Percentiles rank a stretch among this genome's conserved stretches.
These are phyloP conservation scores for Letharia columbiana DNA, from an alignment of 495 filamentous ascomycete genomes.

Conservation along the genomic window DNA sequence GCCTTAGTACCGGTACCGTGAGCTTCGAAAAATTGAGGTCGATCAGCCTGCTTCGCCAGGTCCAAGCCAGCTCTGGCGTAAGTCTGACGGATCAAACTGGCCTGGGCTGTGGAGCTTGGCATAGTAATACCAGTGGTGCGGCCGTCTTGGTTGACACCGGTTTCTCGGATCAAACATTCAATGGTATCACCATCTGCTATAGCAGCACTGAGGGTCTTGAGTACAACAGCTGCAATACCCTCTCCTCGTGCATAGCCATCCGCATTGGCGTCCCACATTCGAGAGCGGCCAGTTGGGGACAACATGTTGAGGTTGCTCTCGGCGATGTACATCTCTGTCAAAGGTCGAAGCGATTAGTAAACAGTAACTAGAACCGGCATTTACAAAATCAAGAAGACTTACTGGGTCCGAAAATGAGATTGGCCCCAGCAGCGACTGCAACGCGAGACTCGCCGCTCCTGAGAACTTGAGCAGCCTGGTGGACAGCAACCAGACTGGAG, in stretches of 20 bases:
- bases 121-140: constrained; percentile 32
- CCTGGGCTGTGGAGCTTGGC: constrained; percentile 32
- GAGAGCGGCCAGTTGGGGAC: constrained; percentile 28
- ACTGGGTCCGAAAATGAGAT: constrained; percentile 21
- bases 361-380: not conserved
- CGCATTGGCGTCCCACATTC: constrained; percentile 38
- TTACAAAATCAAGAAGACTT: not conserved
- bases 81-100: constrained; percentile 29
- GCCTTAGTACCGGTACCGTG: constrained; percentile 38
- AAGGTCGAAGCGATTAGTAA: constrained; percentile 30
- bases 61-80: constrained; percentile 36
- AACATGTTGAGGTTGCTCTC: constrained; percentile 32
- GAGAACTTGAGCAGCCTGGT: constrained; percentile 43
- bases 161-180: constrained; percentile 33
- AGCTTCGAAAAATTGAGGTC: constrained; percentile 36
- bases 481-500: constrained; percentile 42
- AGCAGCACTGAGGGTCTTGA: constrained; percentile 35
- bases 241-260: constrained; percentile 44
- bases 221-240: constrained; percentile 33
- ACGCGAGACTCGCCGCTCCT: constrained; percentile 39
- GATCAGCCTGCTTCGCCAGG: constrained; percentile 22
- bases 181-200: constrained; percentile 34
- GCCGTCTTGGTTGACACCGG: constrained; percentile 36
- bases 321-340: constrained; percentile 30
- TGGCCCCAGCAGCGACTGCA: constrained; percentile 24